Conservation (phyloP, 1,139 yeast species). For the Hemisphaericaspora xylofermentans region DNA sequence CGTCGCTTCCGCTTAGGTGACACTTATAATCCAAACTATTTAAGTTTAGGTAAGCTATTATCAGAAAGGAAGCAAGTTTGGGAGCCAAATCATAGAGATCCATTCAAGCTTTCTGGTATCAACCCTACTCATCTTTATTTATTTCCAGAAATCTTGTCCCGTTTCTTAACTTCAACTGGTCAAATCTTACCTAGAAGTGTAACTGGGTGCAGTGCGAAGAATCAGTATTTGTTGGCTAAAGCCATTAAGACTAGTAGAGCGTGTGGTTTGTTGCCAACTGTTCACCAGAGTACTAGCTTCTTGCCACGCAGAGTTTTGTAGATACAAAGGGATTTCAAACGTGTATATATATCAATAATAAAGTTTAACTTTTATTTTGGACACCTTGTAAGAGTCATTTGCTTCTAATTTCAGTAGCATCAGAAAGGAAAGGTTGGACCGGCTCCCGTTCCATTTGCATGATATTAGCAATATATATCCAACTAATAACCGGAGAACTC, state of each 20-base stretch:
- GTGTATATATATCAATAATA: neutral
- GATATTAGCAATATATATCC: too few species aligned
- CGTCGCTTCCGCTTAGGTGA: conserved; percentile 43
- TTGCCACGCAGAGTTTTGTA: conserved; percentile 43
- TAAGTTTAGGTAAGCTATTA: conserved; percentile 54
- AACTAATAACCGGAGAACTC: too few species aligned
- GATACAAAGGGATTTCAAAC: conserved; percentile 2
- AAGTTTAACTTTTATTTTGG: too few species aligned
- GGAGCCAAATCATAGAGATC: conserved; percentile 24
- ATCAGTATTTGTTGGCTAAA: conserved; percentile 62
- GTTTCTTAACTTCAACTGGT: conserved; percentile 61
- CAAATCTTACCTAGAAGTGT: conserved; percentile 64
- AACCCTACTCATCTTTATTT: conserved; percentile 66
- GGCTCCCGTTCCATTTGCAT: too few species aligned
- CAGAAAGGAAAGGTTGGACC: too few species aligned
- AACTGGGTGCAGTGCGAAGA: conserved; percentile 62
- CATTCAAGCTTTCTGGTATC: conserved; percentile 55
- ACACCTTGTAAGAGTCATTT: too few species aligned
- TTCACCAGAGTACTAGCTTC: conserved; percentile 52
- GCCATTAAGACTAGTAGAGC: conserved; percentile 72
- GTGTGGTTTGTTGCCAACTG: conserved; percentile 63
- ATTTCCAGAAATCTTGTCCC: conserved; percentile 62
- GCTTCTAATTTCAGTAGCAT: too few species aligned
- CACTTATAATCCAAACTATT: conserved; percentile 74
- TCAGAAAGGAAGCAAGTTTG: conserved; percentile 36